Base-by-base conservation (phyloP, 1,139 yeast genomes). In the Taphrina populina region DNA sequence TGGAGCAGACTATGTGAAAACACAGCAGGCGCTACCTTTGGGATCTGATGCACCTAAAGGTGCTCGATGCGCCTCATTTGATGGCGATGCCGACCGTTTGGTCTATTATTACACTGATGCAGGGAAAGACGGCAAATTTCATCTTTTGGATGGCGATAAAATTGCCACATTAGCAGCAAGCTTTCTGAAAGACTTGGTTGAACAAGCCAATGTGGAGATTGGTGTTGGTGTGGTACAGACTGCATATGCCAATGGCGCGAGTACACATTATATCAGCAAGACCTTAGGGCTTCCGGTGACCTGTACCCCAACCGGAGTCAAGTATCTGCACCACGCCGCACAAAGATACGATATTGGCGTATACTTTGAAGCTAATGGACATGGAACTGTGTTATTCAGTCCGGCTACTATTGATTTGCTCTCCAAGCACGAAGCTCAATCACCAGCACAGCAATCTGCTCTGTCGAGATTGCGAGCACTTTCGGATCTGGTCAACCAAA, bases 361-460 rank as follows among this genome's bases (percentile, higher is more conserved):
- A 20, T 92, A 94, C 70, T 92, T 92, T 65, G 99, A 92, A 73
- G 98, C 99, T 53, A 92, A 92, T 67, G 99, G 99, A n/a, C 99
- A 92, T 66, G 99, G 99, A 11, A 94, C 99, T 0, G 95, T 92
- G 3, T 73, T 88, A 19, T 94, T 92, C 67, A 80, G 86, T 4
- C 76, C 78, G 0, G 76, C 76, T 17, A 87, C 74, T 78, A 57
- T 78, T 74, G 61, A 69, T 65, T 32, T 59, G 41, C 67, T 69
- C 49, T 69, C 63, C 49, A 61, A 65, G 20, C 65, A 62, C 60
- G 66, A 66, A 61, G 70, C 67, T 7, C 61, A 68, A 17, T 64
- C 70, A 3, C 71, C 71, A 4, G 70, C 73, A 21, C 72, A 71
- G 46, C 66, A 68, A 52, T 60, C 69, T 1, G 80, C 88, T 1